A percentile compares a stretch with the other conserved stretches of the same genome.
These are phyloP conservation scores for Exophiala viscosa DNA, from an alignment of 2,329 filamentous ascomycete species.

Conservation along the genomic window DNA sequence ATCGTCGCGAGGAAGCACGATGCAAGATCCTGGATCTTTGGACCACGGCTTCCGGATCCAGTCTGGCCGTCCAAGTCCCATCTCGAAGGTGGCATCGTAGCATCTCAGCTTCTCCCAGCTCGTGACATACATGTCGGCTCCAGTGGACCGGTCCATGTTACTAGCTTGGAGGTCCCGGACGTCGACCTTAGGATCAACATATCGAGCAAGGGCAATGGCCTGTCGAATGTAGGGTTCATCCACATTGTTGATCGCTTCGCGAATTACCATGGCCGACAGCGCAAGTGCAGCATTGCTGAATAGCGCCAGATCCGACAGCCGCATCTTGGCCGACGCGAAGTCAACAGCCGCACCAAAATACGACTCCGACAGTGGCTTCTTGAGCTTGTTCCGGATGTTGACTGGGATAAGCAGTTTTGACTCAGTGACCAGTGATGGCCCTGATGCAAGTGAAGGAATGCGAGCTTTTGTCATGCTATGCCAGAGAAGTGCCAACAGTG, in stretches of 20 bases:
- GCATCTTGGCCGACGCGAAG: constrained; percentile 32
- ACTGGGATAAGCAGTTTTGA: constrained; percentile 40
- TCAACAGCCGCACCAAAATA: constrained; percentile 42
- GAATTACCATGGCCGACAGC: constrained; percentile 35
- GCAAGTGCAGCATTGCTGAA: constrained; percentile 28
- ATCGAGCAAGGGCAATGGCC: constrained; percentile 24
- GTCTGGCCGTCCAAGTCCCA: constrained; percentile 27
- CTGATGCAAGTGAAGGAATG: constrained; percentile 32
- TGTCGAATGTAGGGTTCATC: constrained; percentile 32
- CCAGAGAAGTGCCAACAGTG: constrained; percentile 37
- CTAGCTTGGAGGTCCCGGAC: constrained; percentile 27
- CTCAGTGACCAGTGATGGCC: constrained; percentile 24
- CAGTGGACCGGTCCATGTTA: constrained; percentile 27
- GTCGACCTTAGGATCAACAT: constrained; percentile 19
- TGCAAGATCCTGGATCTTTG: constrained; percentile 29
- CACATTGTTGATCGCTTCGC: constrained; percentile 33
- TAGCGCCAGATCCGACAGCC: constrained; percentile 30
- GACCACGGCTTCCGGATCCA: constrained; percentile 30
- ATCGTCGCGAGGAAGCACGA: constrained; percentile 25
- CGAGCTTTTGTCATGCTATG: constrained; percentile 32
- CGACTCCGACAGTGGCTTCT: constrained; percentile 34
- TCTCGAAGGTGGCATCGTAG: constrained; percentile 25
- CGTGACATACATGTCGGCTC: constrained; percentile 30
- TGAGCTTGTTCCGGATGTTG: constrained; percentile 36
- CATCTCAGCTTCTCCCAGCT: constrained; percentile 25